Evolutionary conservation across 352 stramenopile genomes (phyloP).

Genomic region (Phytophthora lateralis): DNA sequence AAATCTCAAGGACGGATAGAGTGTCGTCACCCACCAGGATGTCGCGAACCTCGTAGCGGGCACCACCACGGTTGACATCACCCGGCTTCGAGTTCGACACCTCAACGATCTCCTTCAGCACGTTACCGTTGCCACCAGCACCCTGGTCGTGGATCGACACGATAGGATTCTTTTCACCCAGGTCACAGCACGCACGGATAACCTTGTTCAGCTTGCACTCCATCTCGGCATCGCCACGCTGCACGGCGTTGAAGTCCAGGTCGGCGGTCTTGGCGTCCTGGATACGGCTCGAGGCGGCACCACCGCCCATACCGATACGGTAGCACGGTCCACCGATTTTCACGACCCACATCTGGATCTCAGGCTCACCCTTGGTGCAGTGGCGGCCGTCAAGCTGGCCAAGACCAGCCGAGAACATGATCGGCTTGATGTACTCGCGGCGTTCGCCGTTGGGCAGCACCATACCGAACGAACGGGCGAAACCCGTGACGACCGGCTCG

Average conservation of each 20-base stretch:
- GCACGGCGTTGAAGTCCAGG: constrained; percentile 99
- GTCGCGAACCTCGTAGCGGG: constrained; percentile 96
- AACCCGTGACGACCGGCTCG: constrained; percentile 98
- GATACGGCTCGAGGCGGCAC: constrained; percentile 95
- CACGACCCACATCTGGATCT: constrained; percentile 96
- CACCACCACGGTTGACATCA: constrained; percentile 86
- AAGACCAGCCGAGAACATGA: constrained; percentile 99
- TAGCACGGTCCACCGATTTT: constrained; percentile 99
- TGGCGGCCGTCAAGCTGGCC: constrained; percentile 96
- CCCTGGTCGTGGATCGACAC: constrained; percentile 99
- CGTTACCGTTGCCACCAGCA: constrained; percentile 99
- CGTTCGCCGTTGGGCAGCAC: constrained; percentile 94
- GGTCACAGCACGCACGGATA: constrained; percentile 97
- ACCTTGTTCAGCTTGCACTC: constrained; percentile 99
- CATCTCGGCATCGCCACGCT: constrained; percentile 99
- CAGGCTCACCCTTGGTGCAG: constrained; percentile 93
- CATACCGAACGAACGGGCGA: constrained; percentile 97
- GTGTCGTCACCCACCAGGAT: constrained; percentile 97
- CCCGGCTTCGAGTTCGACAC: constrained; percentile 78
- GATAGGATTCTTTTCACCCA: constrained; percentile 98
- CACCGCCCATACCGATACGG: constrained; percentile 98
- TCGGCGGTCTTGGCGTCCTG: constrained; percentile 93
- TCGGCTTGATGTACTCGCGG: constrained; percentile 99
- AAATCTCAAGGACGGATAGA: constrained; percentile 99
- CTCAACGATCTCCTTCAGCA: constrained; percentile 99